Evolutionary conservation across 139 green algal genomes (phyloP).

Genomic region (Chlamydomonas sp.): DNA sequence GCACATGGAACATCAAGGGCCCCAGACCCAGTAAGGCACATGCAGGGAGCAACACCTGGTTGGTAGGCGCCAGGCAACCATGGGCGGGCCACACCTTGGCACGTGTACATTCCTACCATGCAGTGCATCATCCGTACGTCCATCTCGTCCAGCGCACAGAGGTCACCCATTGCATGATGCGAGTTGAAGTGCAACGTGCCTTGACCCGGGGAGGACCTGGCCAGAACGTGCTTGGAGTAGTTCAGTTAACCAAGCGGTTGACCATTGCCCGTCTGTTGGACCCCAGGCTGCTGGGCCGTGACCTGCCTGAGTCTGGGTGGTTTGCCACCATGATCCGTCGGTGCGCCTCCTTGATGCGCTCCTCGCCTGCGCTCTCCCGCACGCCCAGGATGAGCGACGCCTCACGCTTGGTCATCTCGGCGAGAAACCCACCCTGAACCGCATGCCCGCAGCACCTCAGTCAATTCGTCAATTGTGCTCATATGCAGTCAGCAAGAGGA

Average conservation of each 20-base stretch:
- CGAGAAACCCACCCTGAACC: conserved; percentile 89
- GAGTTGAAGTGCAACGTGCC: too few relatives aligned
- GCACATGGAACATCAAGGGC: background rate
- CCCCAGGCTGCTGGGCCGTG: too few relatives aligned
- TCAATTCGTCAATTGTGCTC: background rate
- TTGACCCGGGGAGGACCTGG: background rate
- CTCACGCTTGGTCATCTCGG: conserved; percentile 95
- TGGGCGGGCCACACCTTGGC: background rate
- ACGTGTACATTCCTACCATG: too few relatives aligned
- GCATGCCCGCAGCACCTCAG: background rate
- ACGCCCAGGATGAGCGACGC: conserved; percentile 94
- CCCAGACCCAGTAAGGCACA: background rate
- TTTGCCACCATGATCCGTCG: conserved; percentile 98
- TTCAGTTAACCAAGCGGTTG: too few relatives aligned
- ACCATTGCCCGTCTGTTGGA: too few relatives aligned
- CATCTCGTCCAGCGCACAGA: too few relatives aligned
- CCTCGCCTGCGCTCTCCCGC: conserved; percentile 82
- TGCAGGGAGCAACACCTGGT: background rate
- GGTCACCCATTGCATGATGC: too few relatives aligned
- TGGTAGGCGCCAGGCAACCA: background rate
- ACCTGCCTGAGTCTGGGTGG: conserved; percentile 88
- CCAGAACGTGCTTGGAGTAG: too few relatives aligned
- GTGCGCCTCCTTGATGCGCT: conserved; percentile 96
- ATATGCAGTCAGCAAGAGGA: background rate
- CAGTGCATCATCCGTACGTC: too few relatives aligned